Evolutionary conservation across 2,329 filamentous ascomycete species (phyloP).

Genomic region (Mycosphaerella arachidis): DNA sequence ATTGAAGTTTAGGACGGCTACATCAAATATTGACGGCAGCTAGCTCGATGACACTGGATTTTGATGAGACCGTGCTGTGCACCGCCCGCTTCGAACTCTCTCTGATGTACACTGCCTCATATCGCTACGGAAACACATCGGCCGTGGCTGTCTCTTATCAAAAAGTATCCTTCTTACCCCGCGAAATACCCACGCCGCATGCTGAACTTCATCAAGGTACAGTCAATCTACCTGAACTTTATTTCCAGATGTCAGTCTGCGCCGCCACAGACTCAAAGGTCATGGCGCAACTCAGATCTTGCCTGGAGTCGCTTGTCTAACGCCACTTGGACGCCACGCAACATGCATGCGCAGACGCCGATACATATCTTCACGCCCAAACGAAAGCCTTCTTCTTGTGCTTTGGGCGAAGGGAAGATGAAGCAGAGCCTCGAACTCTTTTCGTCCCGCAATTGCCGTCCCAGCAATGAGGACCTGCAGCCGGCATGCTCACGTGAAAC

Average conservation of each 20-base stretch:
- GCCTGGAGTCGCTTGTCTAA: neutral
- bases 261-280: neutral
- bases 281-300: neutral
- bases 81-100: too few relatives aligned
- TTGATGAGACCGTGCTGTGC: too few relatives aligned
- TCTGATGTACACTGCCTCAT: neutral
- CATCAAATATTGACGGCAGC: too few relatives aligned
- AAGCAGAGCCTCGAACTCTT: neutral
- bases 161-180: neutral
- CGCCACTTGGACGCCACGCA: neutral
- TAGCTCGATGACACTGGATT: too few relatives aligned
- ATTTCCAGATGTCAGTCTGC: neutral
- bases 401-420: neutral
- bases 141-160: neutral
- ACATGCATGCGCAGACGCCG: neutral
- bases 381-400: neutral
- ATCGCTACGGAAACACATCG: neutral
- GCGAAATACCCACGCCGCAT: neutral
- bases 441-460: neutral
- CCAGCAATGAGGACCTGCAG: neutral
- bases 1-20: too few relatives aligned
- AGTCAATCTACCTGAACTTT: conserved; percentile 4
- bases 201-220: neutral
- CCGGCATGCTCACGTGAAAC: neutral
- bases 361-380: neutral